Evolutionary conservation across 164 flowering plant genomes (phyloP), one percentile per base, ranked within the genome.

Genomic region (Buxus sempervirens): DNA sequence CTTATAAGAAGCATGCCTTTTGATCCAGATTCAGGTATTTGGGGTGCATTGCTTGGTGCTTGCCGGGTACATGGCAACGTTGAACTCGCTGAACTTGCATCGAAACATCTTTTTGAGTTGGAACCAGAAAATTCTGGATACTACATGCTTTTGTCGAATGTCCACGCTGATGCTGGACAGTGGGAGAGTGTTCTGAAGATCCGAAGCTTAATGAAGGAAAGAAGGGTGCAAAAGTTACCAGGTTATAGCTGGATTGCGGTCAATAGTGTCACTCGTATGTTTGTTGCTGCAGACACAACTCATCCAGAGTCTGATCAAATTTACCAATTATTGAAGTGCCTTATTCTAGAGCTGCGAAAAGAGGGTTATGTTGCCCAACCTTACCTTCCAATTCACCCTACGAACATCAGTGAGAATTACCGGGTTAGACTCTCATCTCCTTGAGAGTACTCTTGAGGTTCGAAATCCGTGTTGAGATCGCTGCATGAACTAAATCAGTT

Each of bases 31-130:
- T 86, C 86, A 19, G 96, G 91, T 60, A 78, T 87, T 42, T 93
- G 98, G 98, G 95, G 91, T n/a, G 84, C 97, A 23, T 66, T 93
- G 70, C 84, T 94, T 49, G 98, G 95, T 32, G 96, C 98, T 38
- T 88, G 88, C 58, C 71, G 85, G 65, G 72, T 85, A 19, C 88
- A 90, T 75, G 85, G 87, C 24, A 78, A 91, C 69, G 85, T 85
- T 41, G 91, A 88, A 67, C 81, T 88, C 42, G 95, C 95, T 48
- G 86, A 87, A 75, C 61, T 84, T 58, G 96, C 94, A 67, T 81
- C 92, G 25, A 73, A 68, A 38, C 75, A 82, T 73, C 81, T 90
- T 16, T 77, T 90, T 63, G 77, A 82, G 13, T 54, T 90, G 78
- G 97, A 93, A 65, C 93, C 92, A 48, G 69, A 76, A 66, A 90